These are phyloP conservation scores for Vaccinium corymbosum DNA, from an alignment of 148 eudicot genomes.

Conservation along the genomic window DNA sequence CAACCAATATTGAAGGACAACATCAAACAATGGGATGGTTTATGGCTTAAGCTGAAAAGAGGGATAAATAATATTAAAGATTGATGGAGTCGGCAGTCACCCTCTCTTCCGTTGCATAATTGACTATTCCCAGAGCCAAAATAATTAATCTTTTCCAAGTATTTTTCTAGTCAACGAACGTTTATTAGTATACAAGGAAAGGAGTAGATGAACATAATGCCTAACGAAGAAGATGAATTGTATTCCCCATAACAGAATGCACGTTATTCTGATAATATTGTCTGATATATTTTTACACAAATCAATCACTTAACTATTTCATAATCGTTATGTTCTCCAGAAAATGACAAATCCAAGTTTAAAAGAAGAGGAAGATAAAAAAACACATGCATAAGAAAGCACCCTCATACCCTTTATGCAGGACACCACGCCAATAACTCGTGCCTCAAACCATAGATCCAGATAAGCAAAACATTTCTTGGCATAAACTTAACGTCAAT, in stretches of 20 bases:
- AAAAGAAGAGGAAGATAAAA: neutral
- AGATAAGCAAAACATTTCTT: neutral
- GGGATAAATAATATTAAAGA: neutral
- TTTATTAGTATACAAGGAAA: neutral
- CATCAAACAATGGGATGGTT: neutral
- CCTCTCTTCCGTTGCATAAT: neutral
- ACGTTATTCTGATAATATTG: neutral
- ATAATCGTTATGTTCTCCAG: neutral
- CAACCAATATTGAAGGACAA: conserved; percentile 3
- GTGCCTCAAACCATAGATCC: neutral
- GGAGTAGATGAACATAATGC: neutral
- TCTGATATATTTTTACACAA: neutral
- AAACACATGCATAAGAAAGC: neutral
- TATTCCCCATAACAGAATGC: neutral
- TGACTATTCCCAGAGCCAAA: neutral
- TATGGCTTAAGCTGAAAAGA: neutral
- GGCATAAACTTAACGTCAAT: neutral
- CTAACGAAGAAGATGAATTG: neutral
- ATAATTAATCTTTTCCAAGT: neutral
- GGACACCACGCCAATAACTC: neutral
- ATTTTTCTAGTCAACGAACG: neutral
- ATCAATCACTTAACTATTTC: neutral
- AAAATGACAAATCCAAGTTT: neutral
- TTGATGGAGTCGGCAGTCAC: neutral
- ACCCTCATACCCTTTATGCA: neutral